Conservation (phyloP, 306 rosid genomes). For the Vachellia pachyceras region DNA sequence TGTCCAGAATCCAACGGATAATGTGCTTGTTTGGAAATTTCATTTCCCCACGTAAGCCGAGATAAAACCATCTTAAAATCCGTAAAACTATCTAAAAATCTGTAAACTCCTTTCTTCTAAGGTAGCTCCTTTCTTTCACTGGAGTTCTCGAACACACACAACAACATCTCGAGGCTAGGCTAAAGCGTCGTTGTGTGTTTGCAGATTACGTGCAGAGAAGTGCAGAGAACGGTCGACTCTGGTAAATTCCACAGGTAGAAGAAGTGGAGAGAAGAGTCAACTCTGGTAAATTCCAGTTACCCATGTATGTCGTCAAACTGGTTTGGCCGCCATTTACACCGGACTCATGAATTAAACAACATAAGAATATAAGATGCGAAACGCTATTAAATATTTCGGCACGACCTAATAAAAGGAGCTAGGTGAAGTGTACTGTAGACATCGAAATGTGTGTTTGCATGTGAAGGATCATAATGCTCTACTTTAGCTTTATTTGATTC, state of each 20-base stretch:
- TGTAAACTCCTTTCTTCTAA: too few species aligned
- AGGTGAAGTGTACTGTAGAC: conserved; percentile 8
- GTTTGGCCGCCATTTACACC: neutral
- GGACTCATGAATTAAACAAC: neutral
- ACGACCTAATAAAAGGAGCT: neutral
- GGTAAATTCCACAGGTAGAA: neutral
- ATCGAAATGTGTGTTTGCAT: conserved; percentile 24
- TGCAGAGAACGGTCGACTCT: neutral
- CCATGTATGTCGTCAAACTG: neutral
- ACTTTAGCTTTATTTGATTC: conserved; percentile 13
- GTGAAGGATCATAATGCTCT: conserved; percentile 5
- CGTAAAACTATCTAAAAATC: too few species aligned
- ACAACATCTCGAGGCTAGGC: neutral
- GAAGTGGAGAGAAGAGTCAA: neutral
- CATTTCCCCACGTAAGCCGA: too few species aligned
- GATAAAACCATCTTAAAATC: too few species aligned
- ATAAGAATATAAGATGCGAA: neutral
- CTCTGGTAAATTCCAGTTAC: neutral
- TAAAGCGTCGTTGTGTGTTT: neutral
- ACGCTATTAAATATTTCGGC: neutral
- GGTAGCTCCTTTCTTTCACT: too few species aligned
- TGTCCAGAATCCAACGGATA: neutral
- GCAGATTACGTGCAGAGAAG: too few species aligned
- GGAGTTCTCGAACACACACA: too few species aligned
- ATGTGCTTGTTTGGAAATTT: too few species aligned